phyloP scores from a whole-genome alignment of 257 asterid genomes.

The Solanum arcanum region DNA sequence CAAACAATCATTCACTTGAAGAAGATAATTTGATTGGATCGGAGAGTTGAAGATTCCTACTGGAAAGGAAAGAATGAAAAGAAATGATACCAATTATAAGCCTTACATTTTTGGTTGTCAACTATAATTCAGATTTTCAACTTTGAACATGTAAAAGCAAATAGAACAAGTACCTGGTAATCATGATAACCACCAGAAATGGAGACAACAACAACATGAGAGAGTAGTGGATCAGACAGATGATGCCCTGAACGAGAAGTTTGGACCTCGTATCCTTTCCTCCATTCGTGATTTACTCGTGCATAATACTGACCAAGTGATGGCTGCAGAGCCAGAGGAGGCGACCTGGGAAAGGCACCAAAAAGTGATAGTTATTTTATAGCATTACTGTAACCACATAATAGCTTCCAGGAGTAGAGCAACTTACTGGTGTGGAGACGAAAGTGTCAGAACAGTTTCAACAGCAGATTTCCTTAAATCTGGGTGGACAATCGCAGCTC shows the following conservation, averaged over 20 bases:
- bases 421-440: constrained; percentile 92
- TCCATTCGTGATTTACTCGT: constrained; percentile 75
- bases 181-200: constrained; percentile 95
- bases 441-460: constrained; percentile 85
- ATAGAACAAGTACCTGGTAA: constrained; percentile 61
- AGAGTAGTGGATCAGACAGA: constrained; percentile 52
- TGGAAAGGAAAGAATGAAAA: neutral
- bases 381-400: constrained; percentile 9
- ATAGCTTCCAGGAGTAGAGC: neutral
- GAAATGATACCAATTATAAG: neutral
- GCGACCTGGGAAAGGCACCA: constrained; percentile 47
- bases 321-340: constrained; percentile 90
- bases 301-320: constrained; percentile 81
- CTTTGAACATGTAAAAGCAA: neutral
- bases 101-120: neutral
- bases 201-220: constrained; percentile 64
- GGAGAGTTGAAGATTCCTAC: neutral
- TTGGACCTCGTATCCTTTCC: constrained; percentile 63
- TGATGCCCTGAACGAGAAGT: constrained; percentile 51
- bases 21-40: neutral
- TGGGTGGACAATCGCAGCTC: constrained; percentile 92
- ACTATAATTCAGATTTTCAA: constrained; percentile 1
- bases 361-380: neutral
- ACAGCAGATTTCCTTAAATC: constrained; percentile 76
- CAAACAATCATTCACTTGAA: neutral